Conservation (phyloP, 129 eudicot genomes). For the Saposhnikovia divaricata region DNA sequence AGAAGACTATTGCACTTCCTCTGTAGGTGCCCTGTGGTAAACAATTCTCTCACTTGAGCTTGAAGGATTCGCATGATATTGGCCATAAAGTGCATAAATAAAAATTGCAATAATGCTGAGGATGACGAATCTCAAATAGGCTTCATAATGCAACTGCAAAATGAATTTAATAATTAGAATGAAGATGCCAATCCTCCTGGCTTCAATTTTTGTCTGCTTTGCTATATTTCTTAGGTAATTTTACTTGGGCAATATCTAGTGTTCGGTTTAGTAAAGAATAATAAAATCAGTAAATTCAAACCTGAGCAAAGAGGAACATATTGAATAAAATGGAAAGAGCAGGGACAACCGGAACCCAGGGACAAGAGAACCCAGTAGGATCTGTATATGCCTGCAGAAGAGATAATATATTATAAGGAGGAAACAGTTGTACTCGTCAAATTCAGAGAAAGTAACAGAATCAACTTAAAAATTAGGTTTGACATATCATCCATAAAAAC, state of each 20-base stretch:
- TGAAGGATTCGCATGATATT: constrained; percentile 69
- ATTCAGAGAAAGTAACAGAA: neutral
- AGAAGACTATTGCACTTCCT: constrained; percentile 31
- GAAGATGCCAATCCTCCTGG: neutral
- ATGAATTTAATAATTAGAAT: neutral
- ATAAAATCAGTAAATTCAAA: constrained; percentile 16
- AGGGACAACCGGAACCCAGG: constrained; percentile 86
- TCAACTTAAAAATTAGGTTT: neutral
- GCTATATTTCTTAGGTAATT: neutral
- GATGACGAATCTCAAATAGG: constrained; percentile 80
- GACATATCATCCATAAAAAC: neutral
- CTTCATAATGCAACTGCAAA: constrained; percentile 91
- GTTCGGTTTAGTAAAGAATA: neutral
- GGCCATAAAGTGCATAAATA: constrained; percentile 83
- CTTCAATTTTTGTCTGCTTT: neutral
- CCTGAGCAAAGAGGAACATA: constrained; percentile 94
- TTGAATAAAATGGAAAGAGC: constrained; percentile 76
- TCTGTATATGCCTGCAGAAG: constrained; percentile 38
- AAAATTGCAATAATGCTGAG: constrained; percentile 53
- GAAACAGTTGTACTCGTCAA: neutral
- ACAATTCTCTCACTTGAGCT: constrained; percentile 42
- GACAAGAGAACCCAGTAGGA: constrained; percentile 85
- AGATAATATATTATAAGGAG: neutral
- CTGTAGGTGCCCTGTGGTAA: constrained; percentile 61
- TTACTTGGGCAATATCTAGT: neutral